Evolutionary conservation across 257 asterid genomes (phyloP).

Genomic region (Orobanche coerulescens): DNA sequence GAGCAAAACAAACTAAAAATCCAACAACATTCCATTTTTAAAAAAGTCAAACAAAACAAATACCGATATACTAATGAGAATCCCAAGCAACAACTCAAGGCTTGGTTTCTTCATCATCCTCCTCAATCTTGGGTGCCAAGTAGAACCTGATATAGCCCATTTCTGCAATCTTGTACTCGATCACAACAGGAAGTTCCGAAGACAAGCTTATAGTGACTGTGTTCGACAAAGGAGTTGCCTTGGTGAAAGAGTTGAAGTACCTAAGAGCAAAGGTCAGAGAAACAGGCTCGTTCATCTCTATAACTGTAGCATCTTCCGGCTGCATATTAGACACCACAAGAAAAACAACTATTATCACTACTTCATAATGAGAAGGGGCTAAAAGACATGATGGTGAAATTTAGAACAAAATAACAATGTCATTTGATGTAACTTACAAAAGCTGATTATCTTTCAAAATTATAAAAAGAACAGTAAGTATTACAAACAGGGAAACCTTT

Average conservation of each 20-base stretch:
- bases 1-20: background rate
- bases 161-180: conserved; percentile 90
- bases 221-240: conserved; percentile 66
- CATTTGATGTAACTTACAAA: no score
- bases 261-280: conserved; percentile 70
- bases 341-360: background rate
- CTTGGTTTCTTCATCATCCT: conserved; percentile 65
- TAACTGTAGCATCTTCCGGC: conserved; percentile 76
- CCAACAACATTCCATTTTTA: background rate
- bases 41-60: no score
- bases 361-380: background rate
- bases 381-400: no score
- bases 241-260: conserved; percentile 72
- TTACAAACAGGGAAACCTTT: background rate
- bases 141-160: conserved; percentile 83
- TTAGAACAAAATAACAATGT: no score
- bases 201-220: conserved; percentile 73
- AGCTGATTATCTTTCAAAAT: background rate
- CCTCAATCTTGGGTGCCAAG: conserved; percentile 88
- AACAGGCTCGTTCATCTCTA: conserved; percentile 89
- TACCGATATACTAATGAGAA: background rate
- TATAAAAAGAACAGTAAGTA: background rate
- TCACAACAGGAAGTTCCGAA: conserved; percentile 80
- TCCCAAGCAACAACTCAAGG: conserved; percentile 30
- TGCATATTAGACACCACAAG: conserved; percentile 20